Evolutionary conservation across 495 filamentous ascomycete genomes (phyloP).

Genomic region (Hypoxylon subgilvum): DNA sequence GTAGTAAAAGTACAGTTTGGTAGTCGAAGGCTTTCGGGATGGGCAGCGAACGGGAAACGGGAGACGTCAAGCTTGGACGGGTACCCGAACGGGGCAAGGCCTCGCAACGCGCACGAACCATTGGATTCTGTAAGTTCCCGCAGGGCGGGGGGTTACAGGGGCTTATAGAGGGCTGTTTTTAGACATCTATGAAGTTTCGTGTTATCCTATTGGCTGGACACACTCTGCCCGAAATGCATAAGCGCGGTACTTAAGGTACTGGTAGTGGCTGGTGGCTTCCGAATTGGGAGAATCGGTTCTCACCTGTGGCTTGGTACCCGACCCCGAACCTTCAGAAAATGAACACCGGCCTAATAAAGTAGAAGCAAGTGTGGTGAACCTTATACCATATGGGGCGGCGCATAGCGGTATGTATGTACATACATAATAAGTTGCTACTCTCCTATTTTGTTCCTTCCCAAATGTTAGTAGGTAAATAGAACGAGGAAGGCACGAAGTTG

Average conservation of each 20-base stretch:
- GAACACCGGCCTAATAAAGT: slow-evolving; percentile 16
- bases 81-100: slow-evolving; percentile 2
- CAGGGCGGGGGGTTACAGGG: neutral
- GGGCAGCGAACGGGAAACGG: slow-evolving; percentile 6
- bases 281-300: slow-evolving; percentile 7
- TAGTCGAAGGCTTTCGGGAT: slow-evolving; percentile 14
- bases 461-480: too few species aligned
- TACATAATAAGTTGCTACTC: too few species aligned
- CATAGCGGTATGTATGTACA: too few species aligned
- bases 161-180: too few species aligned
- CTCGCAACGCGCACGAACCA: slow-evolving; percentile 11
- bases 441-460: too few species aligned
- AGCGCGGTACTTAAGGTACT: too few species aligned
- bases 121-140: slow-evolving; percentile 10
- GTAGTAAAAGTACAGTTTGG: neutral
- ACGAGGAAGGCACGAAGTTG: too few species aligned
- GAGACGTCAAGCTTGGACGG: slow-evolving; percentile 32
- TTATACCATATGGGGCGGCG: too few species aligned
- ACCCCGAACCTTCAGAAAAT: slow-evolving; percentile 35
- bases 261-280: slow-evolving; percentile 29
- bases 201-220: slow-evolving; percentile 31
- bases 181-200: slow-evolving; percentile 1
- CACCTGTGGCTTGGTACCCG: slow-evolving; percentile 25
- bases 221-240: slow-evolving; percentile 17
- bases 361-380: too few species aligned